These are phyloP conservation scores for Picea sitchensis DNA, from an alignment of 75 land plant genomes.

Conservation along the genomic window DNA sequence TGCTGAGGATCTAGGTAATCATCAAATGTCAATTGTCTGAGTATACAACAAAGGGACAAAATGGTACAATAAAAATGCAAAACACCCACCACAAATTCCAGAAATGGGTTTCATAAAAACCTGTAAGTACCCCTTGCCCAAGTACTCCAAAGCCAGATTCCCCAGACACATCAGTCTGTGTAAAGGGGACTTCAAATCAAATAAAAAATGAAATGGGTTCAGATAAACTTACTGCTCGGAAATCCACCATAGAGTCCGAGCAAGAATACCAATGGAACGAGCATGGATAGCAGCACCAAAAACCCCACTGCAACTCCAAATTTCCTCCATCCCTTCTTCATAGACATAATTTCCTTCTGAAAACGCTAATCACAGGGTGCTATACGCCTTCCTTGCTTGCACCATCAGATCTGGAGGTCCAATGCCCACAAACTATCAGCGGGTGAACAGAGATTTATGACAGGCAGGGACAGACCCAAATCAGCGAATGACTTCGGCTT, in stretches of 20 bases:
- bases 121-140: not conserved
- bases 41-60: not conserved
- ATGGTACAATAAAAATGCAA: not conserved
- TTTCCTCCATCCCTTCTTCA: constrained; percentile 47
- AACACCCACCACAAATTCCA: not conserved
- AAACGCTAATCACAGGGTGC: not conserved
- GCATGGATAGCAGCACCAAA: constrained; percentile 52
- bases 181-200: not conserved
- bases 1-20: not conserved
- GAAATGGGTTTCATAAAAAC: not conserved
- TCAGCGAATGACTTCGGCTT: not conserved
- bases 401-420: not conserved
- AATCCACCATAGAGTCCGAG: constrained; percentile 26
- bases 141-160: not conserved
- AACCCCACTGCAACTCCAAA: constrained; percentile 27
- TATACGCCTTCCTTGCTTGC: not conserved
- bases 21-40: not conserved
- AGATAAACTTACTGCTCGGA: not conserved
- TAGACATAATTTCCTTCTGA: not conserved
- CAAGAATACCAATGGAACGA: constrained; percentile 51
- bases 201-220: not conserved
- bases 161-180: not conserved
- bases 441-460: not conserved
- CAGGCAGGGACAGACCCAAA: not conserved
- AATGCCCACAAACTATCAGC: not conserved